Conservation (phyloP, 768 basidiomycete species). For the Aureoboletus auriporus region DNA sequence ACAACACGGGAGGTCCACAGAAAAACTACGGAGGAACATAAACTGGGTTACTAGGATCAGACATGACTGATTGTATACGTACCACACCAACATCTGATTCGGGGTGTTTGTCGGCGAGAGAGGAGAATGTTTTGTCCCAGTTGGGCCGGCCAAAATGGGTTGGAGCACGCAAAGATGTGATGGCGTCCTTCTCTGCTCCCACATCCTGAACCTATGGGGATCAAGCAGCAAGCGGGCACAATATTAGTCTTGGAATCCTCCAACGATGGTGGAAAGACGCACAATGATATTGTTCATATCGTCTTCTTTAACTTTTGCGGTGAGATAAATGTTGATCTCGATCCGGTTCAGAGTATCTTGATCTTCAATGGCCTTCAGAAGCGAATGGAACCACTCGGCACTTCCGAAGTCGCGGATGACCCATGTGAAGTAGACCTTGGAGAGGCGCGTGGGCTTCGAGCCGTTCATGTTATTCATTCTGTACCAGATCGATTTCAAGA, state of each 20-base stretch:
- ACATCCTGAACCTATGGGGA: conserved; percentile 70
- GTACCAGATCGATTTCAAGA: conserved; percentile 92
- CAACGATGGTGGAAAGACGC: conserved; percentile 14
- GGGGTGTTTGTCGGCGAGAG: conserved; percentile 77
- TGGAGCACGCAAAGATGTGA: conserved; percentile 84
- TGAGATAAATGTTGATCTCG: conserved; percentile 93
- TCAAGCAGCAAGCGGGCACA: no score
- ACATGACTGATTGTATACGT: conserved; percentile 3
- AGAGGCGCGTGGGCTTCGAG: conserved; percentile 74
- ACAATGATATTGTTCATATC: conserved; percentile 93
- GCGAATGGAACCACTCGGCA: conserved; percentile 92
- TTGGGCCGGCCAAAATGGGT: conserved; percentile 93
- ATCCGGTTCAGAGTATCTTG: conserved; percentile 83
- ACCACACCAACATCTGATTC: conserved; percentile 90
- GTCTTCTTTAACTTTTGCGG: conserved; percentile 86
- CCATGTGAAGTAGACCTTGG: conserved; percentile 94
- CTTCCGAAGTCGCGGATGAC: conserved; percentile 90
- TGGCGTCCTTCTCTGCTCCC: conserved; percentile 88
- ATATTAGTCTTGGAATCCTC: no score
- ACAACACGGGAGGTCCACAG: conserved; percentile 77
- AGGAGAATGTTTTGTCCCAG: conserved; percentile 71
- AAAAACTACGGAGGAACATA: conserved; percentile 50
- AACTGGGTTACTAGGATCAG: neutral
- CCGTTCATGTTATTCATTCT: conserved; percentile 85
- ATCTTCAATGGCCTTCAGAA: conserved; percentile 89